Percentiles rank a stretch among this genome's conserved stretches.
phyloP scores from a whole-genome alignment of 768 basidiomycete genomes.

The Termitomyces eurrhizus region DNA sequence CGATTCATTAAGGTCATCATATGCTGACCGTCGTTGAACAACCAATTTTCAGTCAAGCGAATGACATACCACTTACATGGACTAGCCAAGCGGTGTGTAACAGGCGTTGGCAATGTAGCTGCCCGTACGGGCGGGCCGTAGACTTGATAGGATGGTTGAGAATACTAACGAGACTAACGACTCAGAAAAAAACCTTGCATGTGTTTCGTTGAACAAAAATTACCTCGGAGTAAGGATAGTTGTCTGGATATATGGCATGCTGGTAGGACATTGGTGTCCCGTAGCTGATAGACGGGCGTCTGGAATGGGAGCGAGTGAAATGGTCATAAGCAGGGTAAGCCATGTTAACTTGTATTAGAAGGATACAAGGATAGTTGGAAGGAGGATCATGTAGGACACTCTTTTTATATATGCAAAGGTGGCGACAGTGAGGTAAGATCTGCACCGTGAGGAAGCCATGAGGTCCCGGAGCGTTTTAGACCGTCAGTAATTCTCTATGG shows the following conservation, averaged over 20 bases:
- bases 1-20: constrained; percentile 52
- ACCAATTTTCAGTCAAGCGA: not conserved
- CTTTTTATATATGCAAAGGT: constrained; percentile 16
- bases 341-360: constrained; percentile 9
- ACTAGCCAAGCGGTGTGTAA: constrained; percentile 34
- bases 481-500: not conserved
- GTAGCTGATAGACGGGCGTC: constrained; percentile 38
- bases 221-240: constrained; percentile 31
- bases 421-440: constrained; percentile 14
- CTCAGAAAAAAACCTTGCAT: not conserved
- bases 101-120: constrained; percentile 28
- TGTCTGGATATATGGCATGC: constrained; percentile 38
- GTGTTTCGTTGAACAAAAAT: not conserved
- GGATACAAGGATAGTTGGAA: constrained; percentile 4
- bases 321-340: constrained; percentile 25
- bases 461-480: constrained; percentile 9
- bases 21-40: constrained; percentile 30
- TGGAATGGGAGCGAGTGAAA: constrained; percentile 28
- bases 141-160: constrained; percentile 41
- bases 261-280: constrained; percentile 26
- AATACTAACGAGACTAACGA: constrained; percentile 28
- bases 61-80: constrained; percentile 32
- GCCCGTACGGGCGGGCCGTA: constrained; percentile 34
- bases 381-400: not conserved
- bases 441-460: constrained; percentile 14